phyloP scores from a whole-genome alignment of 805 yeast species.

The Metschnikowia continentalis region DNA sequence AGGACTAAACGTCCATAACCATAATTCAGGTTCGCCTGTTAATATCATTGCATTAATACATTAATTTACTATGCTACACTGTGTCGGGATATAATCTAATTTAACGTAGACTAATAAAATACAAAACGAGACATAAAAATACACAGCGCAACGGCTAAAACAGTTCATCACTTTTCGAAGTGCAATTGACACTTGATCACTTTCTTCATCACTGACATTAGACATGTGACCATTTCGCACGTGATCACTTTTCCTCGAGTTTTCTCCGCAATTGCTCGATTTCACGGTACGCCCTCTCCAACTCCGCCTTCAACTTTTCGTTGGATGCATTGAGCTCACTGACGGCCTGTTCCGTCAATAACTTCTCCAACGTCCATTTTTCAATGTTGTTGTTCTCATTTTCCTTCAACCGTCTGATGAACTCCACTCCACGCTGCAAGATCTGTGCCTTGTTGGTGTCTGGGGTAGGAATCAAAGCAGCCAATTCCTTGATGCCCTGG shows the following conservation, averaged over 20 bases:
- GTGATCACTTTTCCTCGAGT: constrained; percentile 19
- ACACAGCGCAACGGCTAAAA: not conserved
- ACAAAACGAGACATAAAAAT: not conserved
- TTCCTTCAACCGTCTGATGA: constrained; percentile 83
- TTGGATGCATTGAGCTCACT: constrained; percentile 80
- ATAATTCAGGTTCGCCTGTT: not conserved
- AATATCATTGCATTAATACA: not conserved
- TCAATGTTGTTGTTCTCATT: constrained; percentile 86
- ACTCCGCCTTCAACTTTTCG: constrained; percentile 81
- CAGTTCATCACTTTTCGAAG: not conserved
- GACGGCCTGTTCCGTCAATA: constrained; percentile 86
- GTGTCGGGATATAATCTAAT: not conserved
- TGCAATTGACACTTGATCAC: not conserved
- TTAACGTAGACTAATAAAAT: not conserved
- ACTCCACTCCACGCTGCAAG: constrained; percentile 82
- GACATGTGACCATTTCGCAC: not conserved
- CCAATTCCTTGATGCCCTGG: constrained; percentile 77
- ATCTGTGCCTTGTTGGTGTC: constrained; percentile 91
- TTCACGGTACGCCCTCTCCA: constrained; percentile 89
- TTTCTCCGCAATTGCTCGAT: constrained; percentile 73
- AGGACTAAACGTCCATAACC: no score
- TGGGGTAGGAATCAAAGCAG: constrained; percentile 71
- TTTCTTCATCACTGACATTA: no score
- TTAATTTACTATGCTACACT: not conserved
- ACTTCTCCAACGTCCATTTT: constrained; percentile 92